Evolutionary conservation across 495 filamentous ascomycete species (phyloP), one percentile per base, ranked within the genome.

Genomic region (Lepraria neglecta): DNA sequence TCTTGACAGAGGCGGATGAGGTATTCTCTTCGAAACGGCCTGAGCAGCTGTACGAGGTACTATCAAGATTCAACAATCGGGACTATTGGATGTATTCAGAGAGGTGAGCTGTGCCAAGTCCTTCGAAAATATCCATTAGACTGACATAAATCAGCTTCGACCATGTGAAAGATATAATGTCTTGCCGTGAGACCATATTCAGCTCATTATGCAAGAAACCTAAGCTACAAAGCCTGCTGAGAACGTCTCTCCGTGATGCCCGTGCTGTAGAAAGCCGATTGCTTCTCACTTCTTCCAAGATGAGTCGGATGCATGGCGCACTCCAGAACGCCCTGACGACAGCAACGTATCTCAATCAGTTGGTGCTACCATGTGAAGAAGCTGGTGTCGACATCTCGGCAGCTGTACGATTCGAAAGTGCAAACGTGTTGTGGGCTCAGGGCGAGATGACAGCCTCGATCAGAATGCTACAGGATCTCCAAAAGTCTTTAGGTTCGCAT

Each of bases 361-460:
- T 96, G 4, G 82, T 88, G n/a, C 64, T 76, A 31, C 77, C 84
- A 4, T 91, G 86, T 65, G 78, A 80, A 64, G 74, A 80, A 0
- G 70, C 88, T 54, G 89, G 87, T 0, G 74, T 96, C n/a, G 80
- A 84, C 63, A 82, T 96, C 53, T 85, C 87, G 62, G 88, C 84
- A 5, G 85, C 84, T 42, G 82, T 88, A 28, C 81, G 82, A 62
- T 80, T 89, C 48, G 94, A 97, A 71, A 80, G 86, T 24, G 91
- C 94, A 10, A 88, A 89, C 64, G 90, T 95, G 45, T 75, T 99
- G 15, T 99, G 94, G 94, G 91, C 92, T 58, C 88, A 95, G 69
- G 92, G 90, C 17, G 92, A 97, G 70, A 88, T 89, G 79, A 81
- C 85, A n/a, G 81, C 91, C 3, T 95, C 95, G 1, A 95, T 99